phyloP scores from a whole-genome alignment of 148 eudicot genomes.

The Chenopodium suecicum region DNA sequence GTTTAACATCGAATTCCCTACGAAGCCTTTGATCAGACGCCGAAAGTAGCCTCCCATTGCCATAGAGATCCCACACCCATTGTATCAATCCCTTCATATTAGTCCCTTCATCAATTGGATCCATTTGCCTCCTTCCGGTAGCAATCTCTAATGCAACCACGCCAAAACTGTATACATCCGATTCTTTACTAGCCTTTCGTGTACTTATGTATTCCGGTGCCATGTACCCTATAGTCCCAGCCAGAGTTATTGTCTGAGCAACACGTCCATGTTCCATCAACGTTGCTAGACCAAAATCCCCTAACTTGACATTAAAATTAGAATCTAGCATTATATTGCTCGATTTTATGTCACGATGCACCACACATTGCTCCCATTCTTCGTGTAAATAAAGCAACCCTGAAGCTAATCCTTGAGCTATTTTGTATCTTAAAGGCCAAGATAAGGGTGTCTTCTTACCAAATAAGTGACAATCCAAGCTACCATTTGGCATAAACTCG shows the following conservation, averaged over 20 bases:
- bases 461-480: slow-evolving; percentile 37
- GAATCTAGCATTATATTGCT: slow-evolving; percentile 60
- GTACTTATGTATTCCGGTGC: slow-evolving; percentile 41
- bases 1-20: slow-evolving; percentile 25
- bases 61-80: slow-evolving; percentile 50
- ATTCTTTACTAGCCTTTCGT: slow-evolving; percentile 44
- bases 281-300: slow-evolving; percentile 28
- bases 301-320: slow-evolving; percentile 27
- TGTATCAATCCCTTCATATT: slow-evolving; percentile 24
- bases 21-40: slow-evolving; percentile 32
- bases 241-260: slow-evolving; percentile 41
- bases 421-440: slow-evolving; percentile 37
- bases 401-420: slow-evolving; percentile 49
- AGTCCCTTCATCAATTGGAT: background rate
- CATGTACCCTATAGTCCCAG: slow-evolving; percentile 49
- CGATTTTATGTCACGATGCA: slow-evolving; percentile 53
- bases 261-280: slow-evolving; percentile 39
- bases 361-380: slow-evolving; percentile 47
- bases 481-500: slow-evolving; percentile 43
- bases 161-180: slow-evolving; percentile 52
- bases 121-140: slow-evolving; percentile 32
- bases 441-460: background rate
- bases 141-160: slow-evolving; percentile 35
- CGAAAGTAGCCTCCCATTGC: slow-evolving; percentile 26
- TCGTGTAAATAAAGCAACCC: slow-evolving; percentile 55